Evolutionary conservation across 176 grass and related monocot species (phyloP).

Genomic region (Cenchrus purpureus): DNA sequence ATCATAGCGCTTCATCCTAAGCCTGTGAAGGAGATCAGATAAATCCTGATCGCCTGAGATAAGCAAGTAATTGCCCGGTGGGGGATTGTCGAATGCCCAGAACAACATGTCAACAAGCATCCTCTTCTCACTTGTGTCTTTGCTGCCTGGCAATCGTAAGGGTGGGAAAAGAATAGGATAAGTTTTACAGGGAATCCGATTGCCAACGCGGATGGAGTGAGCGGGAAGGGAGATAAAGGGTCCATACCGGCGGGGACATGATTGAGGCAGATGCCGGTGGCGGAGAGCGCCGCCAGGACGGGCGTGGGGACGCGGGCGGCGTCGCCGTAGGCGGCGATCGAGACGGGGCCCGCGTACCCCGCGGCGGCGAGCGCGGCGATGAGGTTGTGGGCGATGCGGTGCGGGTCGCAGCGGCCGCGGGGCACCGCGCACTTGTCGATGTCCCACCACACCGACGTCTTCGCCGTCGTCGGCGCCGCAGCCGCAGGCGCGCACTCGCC

Average conservation of each 20-base stretch:
- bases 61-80: constrained; percentile 79
- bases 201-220: background rate
- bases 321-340: constrained; percentile 77
- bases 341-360: constrained; percentile 63
- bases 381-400: constrained; percentile 72
- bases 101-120: constrained; percentile 90
- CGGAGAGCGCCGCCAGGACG: constrained; percentile 65
- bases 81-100: constrained; percentile 83
- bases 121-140: constrained; percentile 88
- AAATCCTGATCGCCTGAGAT: constrained; percentile 85
- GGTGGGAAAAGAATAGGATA: background rate
- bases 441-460: constrained; percentile 93
- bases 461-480: constrained; percentile 40
- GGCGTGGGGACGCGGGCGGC: constrained; percentile 25
- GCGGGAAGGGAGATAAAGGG: background rate
- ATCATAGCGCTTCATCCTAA: constrained; percentile 74
- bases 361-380: constrained; percentile 62
- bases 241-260: constrained; percentile 70
- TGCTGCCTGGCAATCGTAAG: constrained; percentile 54
- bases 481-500: constrained; percentile 26
- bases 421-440: constrained; percentile 75
- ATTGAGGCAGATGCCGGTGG: constrained; percentile 80
- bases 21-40: constrained; percentile 74
- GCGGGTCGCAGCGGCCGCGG: constrained; percentile 55
- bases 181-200: background rate